These are phyloP conservation scores for Apiospora rasikravindrae DNA, from an alignment of 2,329 filamentous ascomycete species.

Conservation along the genomic window DNA sequence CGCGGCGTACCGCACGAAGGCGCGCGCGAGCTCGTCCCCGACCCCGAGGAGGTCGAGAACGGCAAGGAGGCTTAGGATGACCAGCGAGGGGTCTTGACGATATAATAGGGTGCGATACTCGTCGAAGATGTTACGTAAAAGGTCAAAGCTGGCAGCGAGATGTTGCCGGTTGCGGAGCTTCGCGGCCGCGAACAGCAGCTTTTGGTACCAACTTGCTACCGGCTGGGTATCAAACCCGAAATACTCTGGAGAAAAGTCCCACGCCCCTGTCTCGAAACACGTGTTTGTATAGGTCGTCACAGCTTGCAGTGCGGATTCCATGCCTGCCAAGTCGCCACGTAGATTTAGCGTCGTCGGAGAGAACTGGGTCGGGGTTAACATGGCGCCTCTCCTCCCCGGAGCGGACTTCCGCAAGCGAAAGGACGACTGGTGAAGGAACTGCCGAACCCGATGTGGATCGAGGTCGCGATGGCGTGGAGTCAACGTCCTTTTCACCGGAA, in stretches of 20 bases:
- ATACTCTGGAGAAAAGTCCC: neutral
- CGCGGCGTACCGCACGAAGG: neutral
- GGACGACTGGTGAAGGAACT: conserved; percentile 2
- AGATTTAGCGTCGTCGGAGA: neutral
- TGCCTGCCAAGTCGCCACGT: neutral
- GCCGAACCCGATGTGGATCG: neutral
- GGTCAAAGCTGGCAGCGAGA: neutral
- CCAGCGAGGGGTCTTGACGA: neutral
- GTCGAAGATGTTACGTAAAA: neutral
- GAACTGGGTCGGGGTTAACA: neutral
- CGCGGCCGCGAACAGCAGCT: conserved; percentile 7
- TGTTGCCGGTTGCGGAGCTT: neutral
- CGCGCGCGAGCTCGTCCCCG: neutral
- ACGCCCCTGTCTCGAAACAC: neutral
- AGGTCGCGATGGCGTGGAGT: conserved; percentile 7
- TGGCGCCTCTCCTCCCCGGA: neutral
- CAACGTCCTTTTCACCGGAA: neutral
- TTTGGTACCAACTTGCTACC: neutral
- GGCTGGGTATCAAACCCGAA: conserved; percentile 7
- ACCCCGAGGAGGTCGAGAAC: neutral
- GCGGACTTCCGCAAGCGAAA: neutral
- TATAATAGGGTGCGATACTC: neutral
- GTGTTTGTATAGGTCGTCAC: conserved; percentile 1
- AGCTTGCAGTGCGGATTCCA: neutral
- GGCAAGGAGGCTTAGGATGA: neutral